Evolutionary conservation across 1,139 yeast species (phyloP), one percentile per base, ranked within the genome.

Genomic region (Hyphopichia khmerensis): DNA sequence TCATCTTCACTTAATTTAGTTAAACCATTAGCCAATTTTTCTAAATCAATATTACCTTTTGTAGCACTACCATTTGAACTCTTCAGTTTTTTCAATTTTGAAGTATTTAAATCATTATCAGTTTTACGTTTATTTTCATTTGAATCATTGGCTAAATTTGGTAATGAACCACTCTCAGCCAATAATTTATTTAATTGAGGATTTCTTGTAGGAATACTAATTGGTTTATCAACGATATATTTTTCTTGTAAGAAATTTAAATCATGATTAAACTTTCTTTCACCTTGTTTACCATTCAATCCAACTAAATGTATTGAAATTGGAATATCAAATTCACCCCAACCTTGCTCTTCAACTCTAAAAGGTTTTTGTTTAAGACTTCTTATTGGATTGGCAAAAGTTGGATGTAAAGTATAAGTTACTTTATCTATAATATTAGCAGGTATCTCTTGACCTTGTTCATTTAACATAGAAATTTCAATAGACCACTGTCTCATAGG

Each of bases 401-500:
- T 93, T 32, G 98, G 98, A 71, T 93, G 99, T 52, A 93, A 77
- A 55, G 89, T 84, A 64, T 91, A 93, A 16, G 96, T 88, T 42
- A 90, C 98, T 65, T 85, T 88, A 62, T 93, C 98, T 60, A 93
- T 87, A 45, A 93, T 79, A 41, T 75, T 82, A 3, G 98, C 98
- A 18, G 97, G 91, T 40, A 87, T 72, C 55, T 87, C 95, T 45
- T 84, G 79, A 29, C 96, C 97, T 45, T 81, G 78, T 46, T 82
- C 84, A 55, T 90, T 93, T 49, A 93, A 75, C 63, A 91, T 65
- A 36, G 81, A 67, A 40, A 93, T 79, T 57, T 84, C 82, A 50
- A 93, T 83, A 36, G 87, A 77, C 99, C 99, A 93, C 66, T 83
- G 82, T 60, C 98, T 84, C 83, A 93, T 86, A n/a, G 99, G 99